These are phyloP conservation scores for Voacanga thouarsii DNA, from an alignment of 257 asterid species.

Conservation along the genomic window DNA sequence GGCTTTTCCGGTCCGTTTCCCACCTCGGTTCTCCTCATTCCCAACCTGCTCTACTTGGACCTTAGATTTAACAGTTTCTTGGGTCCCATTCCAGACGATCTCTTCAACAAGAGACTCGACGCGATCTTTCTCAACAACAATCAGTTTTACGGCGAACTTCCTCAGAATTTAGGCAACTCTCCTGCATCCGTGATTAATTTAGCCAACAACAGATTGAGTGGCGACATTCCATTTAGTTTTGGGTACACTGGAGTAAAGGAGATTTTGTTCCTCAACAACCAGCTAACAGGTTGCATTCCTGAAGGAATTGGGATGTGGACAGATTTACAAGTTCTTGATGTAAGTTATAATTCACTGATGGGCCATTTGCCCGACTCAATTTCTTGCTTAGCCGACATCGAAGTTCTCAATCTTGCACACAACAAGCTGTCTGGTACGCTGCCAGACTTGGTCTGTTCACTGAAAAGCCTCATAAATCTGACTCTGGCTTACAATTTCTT, in stretches of 20 bases:
- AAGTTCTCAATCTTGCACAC: constrained; percentile 69
- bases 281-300: constrained; percentile 81
- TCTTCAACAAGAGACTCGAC: constrained; percentile 65
- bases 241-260: constrained; percentile 60
- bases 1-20: constrained; percentile 69
- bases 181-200: constrained; percentile 82
- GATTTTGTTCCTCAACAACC: constrained; percentile 70
- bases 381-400: constrained; percentile 64
- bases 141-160: constrained; percentile 54
- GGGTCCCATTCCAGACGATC: constrained; percentile 62
- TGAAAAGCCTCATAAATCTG: constrained; percentile 53
- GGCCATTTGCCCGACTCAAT: constrained; percentile 78
- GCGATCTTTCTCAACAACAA: constrained; percentile 82
- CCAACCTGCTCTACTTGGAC: constrained; percentile 63
- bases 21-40: constrained; percentile 39
- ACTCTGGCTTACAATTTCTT: constrained; percentile 78
- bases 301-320: constrained; percentile 82
- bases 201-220: constrained; percentile 67
- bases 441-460: constrained; percentile 68
- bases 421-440: constrained; percentile 69
- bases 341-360: constrained; percentile 58
- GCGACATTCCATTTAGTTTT: constrained; percentile 66
- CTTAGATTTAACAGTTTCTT: constrained; percentile 67
- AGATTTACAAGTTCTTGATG: constrained; percentile 72
- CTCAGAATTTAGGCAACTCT: constrained; percentile 68